phyloP scores from a whole-genome alignment of 176 grass and related monocot species.

The Zoysia pacifica region DNA sequence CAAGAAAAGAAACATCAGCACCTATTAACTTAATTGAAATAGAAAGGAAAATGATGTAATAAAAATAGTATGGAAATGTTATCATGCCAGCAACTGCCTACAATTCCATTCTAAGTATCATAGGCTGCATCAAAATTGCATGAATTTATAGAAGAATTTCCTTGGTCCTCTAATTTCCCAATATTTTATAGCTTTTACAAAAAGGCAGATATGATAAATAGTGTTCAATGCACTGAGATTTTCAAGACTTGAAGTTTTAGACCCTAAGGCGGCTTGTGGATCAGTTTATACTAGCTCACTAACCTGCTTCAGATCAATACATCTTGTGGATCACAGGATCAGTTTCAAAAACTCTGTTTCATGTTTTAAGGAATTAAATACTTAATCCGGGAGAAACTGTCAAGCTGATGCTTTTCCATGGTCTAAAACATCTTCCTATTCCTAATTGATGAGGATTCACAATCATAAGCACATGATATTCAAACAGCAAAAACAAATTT shows the following conservation, averaged over 20 bases:
- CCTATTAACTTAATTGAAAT: constrained; percentile 16
- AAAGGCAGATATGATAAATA: background rate
- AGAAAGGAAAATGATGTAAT: background rate
- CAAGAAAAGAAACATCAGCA: constrained; percentile 42
- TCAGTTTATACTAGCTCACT: too few species aligned
- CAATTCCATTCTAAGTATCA: background rate
- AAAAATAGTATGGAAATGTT: constrained; percentile 14
- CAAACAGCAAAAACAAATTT: background rate
- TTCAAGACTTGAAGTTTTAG: background rate
- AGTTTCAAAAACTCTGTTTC: too few species aligned
- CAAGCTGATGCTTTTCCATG: background rate
- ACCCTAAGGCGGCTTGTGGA: too few species aligned
- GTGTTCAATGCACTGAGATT: background rate
- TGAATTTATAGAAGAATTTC: background rate
- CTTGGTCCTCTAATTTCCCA: background rate
- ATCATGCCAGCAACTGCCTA: background rate
- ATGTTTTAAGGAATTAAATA: too few species aligned
- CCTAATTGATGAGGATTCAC: constrained; percentile 6
- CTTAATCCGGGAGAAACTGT: too few species aligned
- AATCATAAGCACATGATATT: constrained; percentile 12
- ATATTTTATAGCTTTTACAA: too few species aligned
- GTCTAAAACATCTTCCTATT: background rate
- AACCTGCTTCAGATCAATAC: too few species aligned
- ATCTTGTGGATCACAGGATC: too few species aligned
- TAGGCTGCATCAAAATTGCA: background rate